These are phyloP conservation scores for Trichaptum fuscoviolaceum DNA, from an alignment of 768 basidiomycete genomes.

Conservation along the genomic window DNA sequence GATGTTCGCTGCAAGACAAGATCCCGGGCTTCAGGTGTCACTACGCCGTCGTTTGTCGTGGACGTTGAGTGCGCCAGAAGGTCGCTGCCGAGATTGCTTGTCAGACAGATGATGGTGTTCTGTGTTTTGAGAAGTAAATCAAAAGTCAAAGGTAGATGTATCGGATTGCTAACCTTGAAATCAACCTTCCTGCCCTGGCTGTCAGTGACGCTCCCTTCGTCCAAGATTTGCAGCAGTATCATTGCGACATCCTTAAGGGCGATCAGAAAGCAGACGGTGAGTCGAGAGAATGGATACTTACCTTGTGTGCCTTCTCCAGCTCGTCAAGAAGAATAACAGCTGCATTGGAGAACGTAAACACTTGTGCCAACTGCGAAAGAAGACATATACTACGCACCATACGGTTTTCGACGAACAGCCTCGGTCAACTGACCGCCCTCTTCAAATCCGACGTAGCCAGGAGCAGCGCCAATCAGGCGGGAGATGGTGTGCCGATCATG, in stretches of 20 bases:
- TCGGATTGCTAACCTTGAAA: conserved; percentile 56
- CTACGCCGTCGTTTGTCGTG: conserved; percentile 54
- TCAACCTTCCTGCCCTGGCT: conserved; percentile 90
- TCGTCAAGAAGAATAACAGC: conserved; percentile 65
- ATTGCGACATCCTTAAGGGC: conserved; percentile 70
- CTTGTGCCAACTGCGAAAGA: background rate
- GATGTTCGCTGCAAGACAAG: conserved; percentile 72
- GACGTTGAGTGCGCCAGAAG: conserved; percentile 67
- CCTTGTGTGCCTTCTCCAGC: conserved; percentile 80
- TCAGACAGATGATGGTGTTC: conserved; percentile 91
- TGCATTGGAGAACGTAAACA: conserved; percentile 13
- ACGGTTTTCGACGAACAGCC: conserved; percentile 57
- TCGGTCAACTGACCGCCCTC: conserved; percentile 64
- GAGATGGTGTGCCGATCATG: conserved; percentile 91
- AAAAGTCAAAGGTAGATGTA: background rate
- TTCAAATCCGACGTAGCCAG: conserved; percentile 82
- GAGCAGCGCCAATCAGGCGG: conserved; percentile 85
- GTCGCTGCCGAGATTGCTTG: conserved; percentile 68
- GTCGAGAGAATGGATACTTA: conserved; percentile 17
- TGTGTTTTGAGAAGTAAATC: conserved; percentile 17
- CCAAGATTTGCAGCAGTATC: conserved; percentile 86
- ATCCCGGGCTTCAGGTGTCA: conserved; percentile 54
- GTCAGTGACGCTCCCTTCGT: conserved; percentile 86
- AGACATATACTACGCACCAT: conserved; percentile 30
- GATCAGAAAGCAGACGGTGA: background rate